Evolutionary conservation across 805 yeast species (phyloP), one percentile per base, ranked within the genome.

Genomic region (Zygosaccharomyces pseudorouxii): DNA sequence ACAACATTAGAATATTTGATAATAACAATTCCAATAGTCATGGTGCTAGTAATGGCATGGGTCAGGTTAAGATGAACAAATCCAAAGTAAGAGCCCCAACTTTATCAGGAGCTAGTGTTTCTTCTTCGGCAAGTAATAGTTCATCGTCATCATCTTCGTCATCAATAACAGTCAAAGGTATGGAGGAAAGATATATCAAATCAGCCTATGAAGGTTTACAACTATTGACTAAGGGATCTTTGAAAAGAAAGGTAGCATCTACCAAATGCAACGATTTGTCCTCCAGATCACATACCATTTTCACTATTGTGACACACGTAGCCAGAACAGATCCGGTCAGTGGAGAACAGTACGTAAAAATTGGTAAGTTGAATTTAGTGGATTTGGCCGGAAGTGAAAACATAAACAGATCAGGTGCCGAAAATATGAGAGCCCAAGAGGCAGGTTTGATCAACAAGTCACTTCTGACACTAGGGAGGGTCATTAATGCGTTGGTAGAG

Each of bases 331-430:
- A 73, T 42, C 71, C 76, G 1, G 60, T 71, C 2, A 74, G 77
- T 2, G 76, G 75, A 4, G 79, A 77, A 57, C 81, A 78, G 52
- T 70, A 68, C 45, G 68, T 76, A 42, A 73, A 77, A 54, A 68
- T 73, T 36, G 82, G 89, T 5, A 88, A 87, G 59, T 75, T 88
- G 63, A 88, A 89, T 61, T 70, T 89, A 7, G 97, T 90, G n/a
- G 97, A 89, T 68, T 72, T 90, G 56, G 97, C 97, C 0, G 97
- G 97, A 1, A 85, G 95, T 19, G 97, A 89, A 61, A 89, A 89
- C 62, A 83, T 89, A 39, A 78, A 74, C 54, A 72, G 88, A 54
- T 85, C 95, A 0, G 97, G 97, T 2, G 95, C 96, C 0, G 78
- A 79, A 22, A 82, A 84, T 60, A 82, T 79, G 59, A 76, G 95